A percentile compares a stretch with the other conserved stretches of the same genome.
phyloP scores from a whole-genome alignment of 2,329 filamentous ascomycete genomes.

The Orbilia blumenaviensis region DNA sequence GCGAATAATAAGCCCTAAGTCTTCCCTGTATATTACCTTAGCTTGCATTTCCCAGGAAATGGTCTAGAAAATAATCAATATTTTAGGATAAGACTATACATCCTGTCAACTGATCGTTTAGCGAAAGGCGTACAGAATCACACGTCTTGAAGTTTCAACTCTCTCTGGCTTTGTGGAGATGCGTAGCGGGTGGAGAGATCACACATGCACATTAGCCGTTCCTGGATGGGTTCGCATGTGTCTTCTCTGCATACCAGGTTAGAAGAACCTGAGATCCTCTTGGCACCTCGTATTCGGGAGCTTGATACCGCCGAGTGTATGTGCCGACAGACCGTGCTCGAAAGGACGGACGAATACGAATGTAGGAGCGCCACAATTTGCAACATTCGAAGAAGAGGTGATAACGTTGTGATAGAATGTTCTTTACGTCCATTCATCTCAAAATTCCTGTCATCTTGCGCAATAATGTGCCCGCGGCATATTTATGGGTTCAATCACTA shows the following conservation, averaged over 20 bases:
- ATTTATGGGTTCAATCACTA: background rate
- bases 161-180: background rate
- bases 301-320: slow-evolving; percentile 9
- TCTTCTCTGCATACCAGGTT: slow-evolving; percentile 3
- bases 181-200: background rate
- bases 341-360: slow-evolving; percentile 41
- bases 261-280: slow-evolving; percentile 6
- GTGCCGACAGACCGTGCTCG: slow-evolving; percentile 28
- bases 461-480: slow-evolving; percentile 7
- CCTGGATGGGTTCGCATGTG: slow-evolving; percentile 1
- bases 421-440: background rate
- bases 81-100: background rate
- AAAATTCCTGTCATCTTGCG: background rate
- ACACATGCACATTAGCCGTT: slow-evolving; percentile 1
- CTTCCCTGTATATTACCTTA: background rate
- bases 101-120: too few species aligned
- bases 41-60: too few species aligned
- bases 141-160: background rate
- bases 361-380: slow-evolving; percentile 18
- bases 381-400: background rate
- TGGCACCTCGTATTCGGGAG: slow-evolving; percentile 50
- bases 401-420: background rate
- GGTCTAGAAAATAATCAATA: background rate
- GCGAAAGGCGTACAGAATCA: too few species aligned
- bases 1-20: background rate